Conservation (phyloP, 305 asterid species). For the Lippia alba region DNA sequence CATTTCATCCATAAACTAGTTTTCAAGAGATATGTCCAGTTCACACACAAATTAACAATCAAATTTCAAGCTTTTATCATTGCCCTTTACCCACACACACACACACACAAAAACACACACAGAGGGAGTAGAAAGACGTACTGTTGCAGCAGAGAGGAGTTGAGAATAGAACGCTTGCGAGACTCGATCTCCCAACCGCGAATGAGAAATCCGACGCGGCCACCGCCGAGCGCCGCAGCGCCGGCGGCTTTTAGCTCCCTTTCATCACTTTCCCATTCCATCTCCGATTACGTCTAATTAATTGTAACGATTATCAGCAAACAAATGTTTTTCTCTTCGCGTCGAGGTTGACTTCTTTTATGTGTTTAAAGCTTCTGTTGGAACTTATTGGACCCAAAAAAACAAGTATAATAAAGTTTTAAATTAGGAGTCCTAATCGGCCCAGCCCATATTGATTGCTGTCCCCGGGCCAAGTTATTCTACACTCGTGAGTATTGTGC, state of each 20-base stretch:
- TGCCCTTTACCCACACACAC: background rate
- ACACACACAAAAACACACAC: slow-evolving; percentile 3
- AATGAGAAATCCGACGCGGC: slow-evolving; percentile 68
- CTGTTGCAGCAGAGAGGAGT: slow-evolving; percentile 67
- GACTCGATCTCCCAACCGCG: slow-evolving; percentile 98
- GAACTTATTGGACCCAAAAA: too few species aligned
- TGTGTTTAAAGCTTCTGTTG: background rate
- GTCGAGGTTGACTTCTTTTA: background rate
- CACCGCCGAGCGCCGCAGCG: slow-evolving; percentile 71
- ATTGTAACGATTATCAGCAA: background rate
- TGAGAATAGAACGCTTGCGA: slow-evolving; percentile 79
- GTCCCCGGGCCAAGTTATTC: too few species aligned
- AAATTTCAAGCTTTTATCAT: slow-evolving; percentile 18
- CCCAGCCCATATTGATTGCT: too few species aligned
- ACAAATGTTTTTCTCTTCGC: background rate
- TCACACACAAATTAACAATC: slow-evolving; percentile 12
- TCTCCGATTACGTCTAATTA: slow-evolving; percentile 28
- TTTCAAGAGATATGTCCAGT: slow-evolving; percentile 5
- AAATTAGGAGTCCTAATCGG: too few species aligned
- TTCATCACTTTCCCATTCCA: slow-evolving; percentile 83
- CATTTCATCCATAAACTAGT: slow-evolving; percentile 4
- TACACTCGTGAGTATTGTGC: too few species aligned
- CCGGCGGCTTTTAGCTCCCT: slow-evolving; percentile 85
- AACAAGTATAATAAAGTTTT: too few species aligned
- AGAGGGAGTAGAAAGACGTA: slow-evolving; percentile 31